Conservation (phyloP, 176 grass and related monocot species). For the Bromus sterilis region DNA sequence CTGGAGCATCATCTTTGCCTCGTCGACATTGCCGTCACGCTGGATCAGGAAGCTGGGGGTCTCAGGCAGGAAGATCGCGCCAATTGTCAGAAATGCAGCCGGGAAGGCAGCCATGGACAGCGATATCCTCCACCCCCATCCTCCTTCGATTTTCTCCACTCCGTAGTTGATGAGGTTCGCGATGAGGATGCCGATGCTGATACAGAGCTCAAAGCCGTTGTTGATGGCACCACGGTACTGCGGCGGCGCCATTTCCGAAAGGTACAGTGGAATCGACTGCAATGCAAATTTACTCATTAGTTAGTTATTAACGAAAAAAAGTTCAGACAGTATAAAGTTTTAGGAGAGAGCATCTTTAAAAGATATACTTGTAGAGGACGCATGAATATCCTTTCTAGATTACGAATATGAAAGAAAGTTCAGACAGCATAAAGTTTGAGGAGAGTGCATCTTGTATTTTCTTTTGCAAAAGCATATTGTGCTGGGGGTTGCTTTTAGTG, state of each 20-base stretch:
- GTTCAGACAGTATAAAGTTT: not conserved
- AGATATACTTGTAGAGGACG: no score
- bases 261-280: slow-evolving; percentile 83
- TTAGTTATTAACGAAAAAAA: not conserved
- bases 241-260: slow-evolving; percentile 82
- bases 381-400: not conserved
- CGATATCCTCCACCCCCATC: slow-evolving; percentile 85
- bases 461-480: not conserved
- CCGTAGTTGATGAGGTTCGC: slow-evolving; percentile 89
- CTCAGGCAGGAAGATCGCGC: slow-evolving; percentile 71
- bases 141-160: slow-evolving; percentile 30
- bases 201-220: slow-evolving; percentile 79
- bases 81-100: slow-evolving; percentile 52
- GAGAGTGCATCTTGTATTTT: not conserved
- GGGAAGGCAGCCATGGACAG: slow-evolving; percentile 65
- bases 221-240: slow-evolving; percentile 77
- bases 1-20: slow-evolving; percentile 45
- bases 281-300: not conserved
- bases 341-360: not conserved
- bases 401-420: not conserved
- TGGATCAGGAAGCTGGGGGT: slow-evolving; percentile 80
- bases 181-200: slow-evolving; percentile 67
- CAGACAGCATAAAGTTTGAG: not conserved
- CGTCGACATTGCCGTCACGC: slow-evolving; percentile 34
- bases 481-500: slow-evolving; percentile 4